Conservation (phyloP, 495 filamentous ascomycete genomes). For the Haplographium delicatum region DNA sequence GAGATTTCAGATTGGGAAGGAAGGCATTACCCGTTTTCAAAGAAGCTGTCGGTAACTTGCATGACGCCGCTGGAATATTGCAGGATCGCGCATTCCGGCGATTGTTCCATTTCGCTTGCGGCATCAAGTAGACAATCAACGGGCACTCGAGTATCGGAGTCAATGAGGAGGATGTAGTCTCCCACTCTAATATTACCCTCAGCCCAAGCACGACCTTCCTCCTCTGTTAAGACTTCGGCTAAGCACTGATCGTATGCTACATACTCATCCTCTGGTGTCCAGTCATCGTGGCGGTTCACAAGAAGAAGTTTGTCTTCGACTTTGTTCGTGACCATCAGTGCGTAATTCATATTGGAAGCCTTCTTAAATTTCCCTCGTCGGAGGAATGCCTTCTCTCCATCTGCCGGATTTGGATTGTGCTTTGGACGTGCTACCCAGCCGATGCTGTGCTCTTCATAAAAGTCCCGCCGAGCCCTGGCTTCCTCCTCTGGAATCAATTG, state of each 20-base stretch:
- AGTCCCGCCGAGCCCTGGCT: conserved; percentile 48
- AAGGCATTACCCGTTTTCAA: conserved; percentile 50
- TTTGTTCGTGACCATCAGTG: conserved; percentile 49
- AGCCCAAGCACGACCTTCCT: conserved; percentile 60
- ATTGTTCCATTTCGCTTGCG: conserved; percentile 66
- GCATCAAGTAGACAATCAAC: conserved; percentile 62
- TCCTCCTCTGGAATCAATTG: conserved; percentile 53
- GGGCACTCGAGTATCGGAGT: conserved; percentile 32
- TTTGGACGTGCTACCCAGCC: conserved; percentile 56
- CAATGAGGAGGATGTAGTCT: conserved; percentile 56
- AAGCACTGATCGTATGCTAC: conserved; percentile 34
- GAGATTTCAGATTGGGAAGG: no score
- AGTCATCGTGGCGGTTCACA: conserved; percentile 40
- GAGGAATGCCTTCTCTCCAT: conserved; percentile 37
- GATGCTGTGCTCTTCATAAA: conserved; percentile 59
- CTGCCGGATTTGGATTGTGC: conserved; percentile 34
- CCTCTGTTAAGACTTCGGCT: conserved; percentile 43
- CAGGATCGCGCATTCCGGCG: conserved; percentile 63
- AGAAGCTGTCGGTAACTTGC: conserved; percentile 58
- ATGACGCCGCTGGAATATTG: conserved; percentile 67
- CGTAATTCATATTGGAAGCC: conserved; percentile 71
- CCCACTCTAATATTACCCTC: conserved; percentile 67
- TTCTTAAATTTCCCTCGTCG: conserved; percentile 69
- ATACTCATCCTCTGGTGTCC: conserved; percentile 46
- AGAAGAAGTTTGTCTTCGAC: conserved; percentile 52